Evolutionary conservation across 352 stramenopile genomes (phyloP).

Genomic region (Pythium graminicola): DNA sequence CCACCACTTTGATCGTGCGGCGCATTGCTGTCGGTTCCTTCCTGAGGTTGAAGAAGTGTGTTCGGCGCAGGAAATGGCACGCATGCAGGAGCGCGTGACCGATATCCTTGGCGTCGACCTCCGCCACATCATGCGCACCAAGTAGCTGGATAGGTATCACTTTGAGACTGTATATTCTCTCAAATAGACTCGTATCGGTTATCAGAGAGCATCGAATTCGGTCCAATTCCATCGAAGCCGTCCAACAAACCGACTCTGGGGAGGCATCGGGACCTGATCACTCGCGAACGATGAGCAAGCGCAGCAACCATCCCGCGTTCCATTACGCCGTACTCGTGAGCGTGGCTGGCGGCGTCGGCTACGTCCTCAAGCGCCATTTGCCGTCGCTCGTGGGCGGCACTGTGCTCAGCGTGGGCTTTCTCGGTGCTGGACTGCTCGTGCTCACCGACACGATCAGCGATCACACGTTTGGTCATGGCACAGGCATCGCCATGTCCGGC

Average conservation of each 20-base stretch:
- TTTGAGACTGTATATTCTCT: constrained; percentile 17
- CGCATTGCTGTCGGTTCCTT: constrained; percentile 71
- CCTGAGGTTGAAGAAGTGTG: constrained; percentile 81
- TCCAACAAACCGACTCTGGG: neutral
- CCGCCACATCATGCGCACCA: constrained; percentile 78
- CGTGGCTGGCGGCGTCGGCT: constrained; percentile 51
- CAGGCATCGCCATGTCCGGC: constrained; percentile 58
- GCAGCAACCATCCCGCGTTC: constrained; percentile 61
- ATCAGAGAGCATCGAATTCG: constrained; percentile 13
- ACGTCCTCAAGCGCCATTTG: constrained; percentile 50
- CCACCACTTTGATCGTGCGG: constrained; percentile 62
- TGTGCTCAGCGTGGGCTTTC: constrained; percentile 51
- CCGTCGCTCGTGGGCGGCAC: constrained; percentile 65
- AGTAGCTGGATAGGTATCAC: too few species aligned
- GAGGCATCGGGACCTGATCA: too few species aligned
- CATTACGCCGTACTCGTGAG: constrained; percentile 62
- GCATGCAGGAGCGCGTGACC: constrained; percentile 79
- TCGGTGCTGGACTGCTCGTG: constrained; percentile 58
- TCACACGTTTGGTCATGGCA: constrained; percentile 62
- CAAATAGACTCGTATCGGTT: constrained; percentile 12
- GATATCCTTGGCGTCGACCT: constrained; percentile 82
- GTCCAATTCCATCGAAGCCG: constrained; percentile 11
- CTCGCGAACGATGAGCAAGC: constrained; percentile 25
- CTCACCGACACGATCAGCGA: constrained; percentile 66
- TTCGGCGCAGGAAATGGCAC: constrained; percentile 66